phyloP scores from a whole-genome alignment of 2,329 filamentous ascomycete genomes.

The Alternaria novae-zelandiae region DNA sequence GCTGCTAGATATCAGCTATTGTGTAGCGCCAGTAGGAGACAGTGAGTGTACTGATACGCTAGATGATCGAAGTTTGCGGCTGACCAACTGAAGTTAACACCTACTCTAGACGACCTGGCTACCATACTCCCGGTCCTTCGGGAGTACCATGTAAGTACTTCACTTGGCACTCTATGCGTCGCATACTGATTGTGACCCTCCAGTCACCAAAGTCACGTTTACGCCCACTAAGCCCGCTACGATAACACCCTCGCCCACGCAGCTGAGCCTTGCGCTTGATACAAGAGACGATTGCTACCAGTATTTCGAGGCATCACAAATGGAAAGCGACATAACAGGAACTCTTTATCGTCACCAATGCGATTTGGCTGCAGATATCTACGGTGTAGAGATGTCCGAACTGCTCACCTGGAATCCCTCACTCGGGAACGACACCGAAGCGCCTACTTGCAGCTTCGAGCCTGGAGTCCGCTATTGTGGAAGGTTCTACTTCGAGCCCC shows the following conservation, averaged over 20 bases:
- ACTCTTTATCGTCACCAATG: too few relatives aligned
- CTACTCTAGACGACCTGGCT: not conserved
- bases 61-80: too few relatives aligned
- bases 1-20: not conserved
- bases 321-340: too few relatives aligned
- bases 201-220: not conserved
- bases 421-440: too few relatives aligned
- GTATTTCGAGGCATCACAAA: too few relatives aligned
- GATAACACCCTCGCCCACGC: not conserved
- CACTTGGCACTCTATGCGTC: not conserved
- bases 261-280: not conserved
- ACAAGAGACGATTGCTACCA: not conserved
- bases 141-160: not conserved
- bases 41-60: not conserved
- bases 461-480: not conserved
- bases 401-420: too few relatives aligned
- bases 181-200: not conserved
- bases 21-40: conserved; percentile 5
- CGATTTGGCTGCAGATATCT: too few relatives aligned
- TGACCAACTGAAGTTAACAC: not conserved
- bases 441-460: too few relatives aligned
- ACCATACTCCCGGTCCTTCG: not conserved
- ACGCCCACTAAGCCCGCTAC: not conserved
- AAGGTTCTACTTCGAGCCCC: too few relatives aligned
- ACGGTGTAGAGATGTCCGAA: too few relatives aligned